A percentile compares a stretch with the other conserved stretches of the same genome.
Evolutionary conservation across 768 basidiomycete genomes (phyloP).

Genomic region (Fomitopsis serialis): DNA sequence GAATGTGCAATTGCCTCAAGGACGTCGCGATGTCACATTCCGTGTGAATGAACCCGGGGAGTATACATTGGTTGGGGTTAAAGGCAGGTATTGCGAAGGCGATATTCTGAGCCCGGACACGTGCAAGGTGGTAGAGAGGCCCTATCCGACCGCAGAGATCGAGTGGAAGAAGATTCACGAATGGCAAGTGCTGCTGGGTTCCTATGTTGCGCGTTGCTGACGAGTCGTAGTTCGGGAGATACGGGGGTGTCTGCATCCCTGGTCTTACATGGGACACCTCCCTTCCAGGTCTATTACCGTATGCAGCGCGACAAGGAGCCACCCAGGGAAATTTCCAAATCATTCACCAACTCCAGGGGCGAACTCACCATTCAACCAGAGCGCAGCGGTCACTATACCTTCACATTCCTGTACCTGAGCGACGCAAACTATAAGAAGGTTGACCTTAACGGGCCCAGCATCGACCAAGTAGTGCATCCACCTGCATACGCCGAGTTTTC

Average conservation of each 20-base stretch:
- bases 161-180: constrained; percentile 88
- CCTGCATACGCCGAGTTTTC: constrained; percentile 75
- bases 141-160: constrained; percentile 77
- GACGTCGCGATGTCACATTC: constrained; percentile 39
- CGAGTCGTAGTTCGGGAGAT: constrained; percentile 67
- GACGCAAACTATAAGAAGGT: constrained; percentile 82
- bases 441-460: constrained; percentile 67
- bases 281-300: constrained; percentile 80
- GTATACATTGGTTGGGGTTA: constrained; percentile 66
- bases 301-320: constrained; percentile 67
- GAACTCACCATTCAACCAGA: constrained; percentile 85
- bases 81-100: constrained; percentile 78
- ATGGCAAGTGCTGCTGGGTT: constrained; percentile 47
- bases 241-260: constrained; percentile 87
- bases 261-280: constrained; percentile 82
- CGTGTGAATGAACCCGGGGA: constrained; percentile 64
- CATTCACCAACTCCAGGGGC: constrained; percentile 65
- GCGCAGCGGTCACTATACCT: constrained; percentile 83
- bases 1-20: constrained; percentile 45
- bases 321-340: constrained; percentile 51
- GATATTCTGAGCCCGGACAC: constrained; percentile 80
- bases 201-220: not conserved
- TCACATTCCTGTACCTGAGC: constrained; percentile 72
- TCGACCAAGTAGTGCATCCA: constrained; percentile 88
- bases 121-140: constrained; percentile 71